Base-by-base conservation (phyloP, 2,329 filamentous ascomycete species). In the Allantophomopsis lycopodina region DNA sequence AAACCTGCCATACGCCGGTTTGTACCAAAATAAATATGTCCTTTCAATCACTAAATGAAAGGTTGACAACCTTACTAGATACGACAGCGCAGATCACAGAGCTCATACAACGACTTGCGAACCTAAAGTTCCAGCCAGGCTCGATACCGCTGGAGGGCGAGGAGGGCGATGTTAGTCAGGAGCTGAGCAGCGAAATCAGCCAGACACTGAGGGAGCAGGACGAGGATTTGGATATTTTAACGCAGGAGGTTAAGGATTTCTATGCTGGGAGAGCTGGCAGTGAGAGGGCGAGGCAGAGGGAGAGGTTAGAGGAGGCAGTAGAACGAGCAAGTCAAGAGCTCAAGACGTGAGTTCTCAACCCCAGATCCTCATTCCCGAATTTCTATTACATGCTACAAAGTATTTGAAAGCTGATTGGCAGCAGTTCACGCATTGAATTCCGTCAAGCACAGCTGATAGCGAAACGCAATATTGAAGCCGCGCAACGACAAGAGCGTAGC, bases 391-490 rank as follows among this genome's bases (percentile, higher is more conserved):
- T 18, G 13, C 32, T 34, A 17, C 7, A 28, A 3, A 10, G 11
- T 8, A 34, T n/a, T 15, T 5, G 16, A 15, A 15, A 34, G 18
- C 32, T 34, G 32, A 34, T 12, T 34, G 5, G 16, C 6, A 34
- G 32, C 16, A 15, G 14, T 12, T 34, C 32, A 11, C 16, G 16
- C 14, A 34, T 34, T 7, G 16, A 34, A 23, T 95, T 93, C 59
- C 79, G 88, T 48, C 81, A 77, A 56, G 88, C 89, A 11, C 84
- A 93, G 53, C 64, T 94, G 39, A 67, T 73, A 18, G 87, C 86
- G 15, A 89, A 85, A 57, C 73, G 76, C 47, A 82, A 75, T 59
- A 72, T 87, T 31, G 75, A 84, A 51, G 64, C 69, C 40, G 83
- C 86, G 13, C 84, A 81, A 55, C 71, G 76, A 39, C 78, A 78